phyloP scores from a whole-genome alignment of 352 stramenopile genomes.

The Phytophthora brassicae region DNA sequence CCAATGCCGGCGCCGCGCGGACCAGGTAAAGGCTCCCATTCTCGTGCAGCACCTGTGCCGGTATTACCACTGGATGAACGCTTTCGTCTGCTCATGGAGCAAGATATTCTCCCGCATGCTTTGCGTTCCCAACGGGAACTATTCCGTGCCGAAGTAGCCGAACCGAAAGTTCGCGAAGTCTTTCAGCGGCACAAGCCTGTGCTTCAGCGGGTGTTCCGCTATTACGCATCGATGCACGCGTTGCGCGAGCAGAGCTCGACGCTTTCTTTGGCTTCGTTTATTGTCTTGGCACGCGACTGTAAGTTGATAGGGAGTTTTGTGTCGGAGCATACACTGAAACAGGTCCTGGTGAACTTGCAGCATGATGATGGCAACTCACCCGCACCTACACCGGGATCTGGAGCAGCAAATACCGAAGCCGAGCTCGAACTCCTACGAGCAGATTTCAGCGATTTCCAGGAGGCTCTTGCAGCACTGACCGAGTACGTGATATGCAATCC shows the following conservation, averaged over 20 bases:
- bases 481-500: slow-evolving; percentile 82
- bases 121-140: slow-evolving; percentile 72
- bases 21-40: slow-evolving; percentile 2
- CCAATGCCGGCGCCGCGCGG: slow-evolving; percentile 17
- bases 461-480: slow-evolving; percentile 70
- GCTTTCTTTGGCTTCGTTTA: slow-evolving; percentile 60
- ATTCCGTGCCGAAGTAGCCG: slow-evolving; percentile 71
- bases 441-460: slow-evolving; percentile 72
- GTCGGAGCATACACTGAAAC: slow-evolving; percentile 77
- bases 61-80: slow-evolving; percentile 50
- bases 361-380: slow-evolving; percentile 41
- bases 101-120: slow-evolving; percentile 63
- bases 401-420: slow-evolving; percentile 23
- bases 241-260: slow-evolving; percentile 77
- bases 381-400: background rate
- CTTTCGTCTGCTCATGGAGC: slow-evolving; percentile 70
- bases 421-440: slow-evolving; percentile 45
- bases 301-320: slow-evolving; percentile 77
- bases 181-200: slow-evolving; percentile 71
- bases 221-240: slow-evolving; percentile 79
- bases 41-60: slow-evolving; percentile 15
- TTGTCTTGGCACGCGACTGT: slow-evolving; percentile 69
- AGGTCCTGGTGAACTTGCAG: slow-evolving; percentile 77
- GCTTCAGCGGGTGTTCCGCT: slow-evolving; percentile 77
- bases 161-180: slow-evolving; percentile 67